These are phyloP conservation scores for Atkinsonella texensis DNA, from an alignment of 2,329 filamentous ascomycete species.

Conservation along the genomic window DNA sequence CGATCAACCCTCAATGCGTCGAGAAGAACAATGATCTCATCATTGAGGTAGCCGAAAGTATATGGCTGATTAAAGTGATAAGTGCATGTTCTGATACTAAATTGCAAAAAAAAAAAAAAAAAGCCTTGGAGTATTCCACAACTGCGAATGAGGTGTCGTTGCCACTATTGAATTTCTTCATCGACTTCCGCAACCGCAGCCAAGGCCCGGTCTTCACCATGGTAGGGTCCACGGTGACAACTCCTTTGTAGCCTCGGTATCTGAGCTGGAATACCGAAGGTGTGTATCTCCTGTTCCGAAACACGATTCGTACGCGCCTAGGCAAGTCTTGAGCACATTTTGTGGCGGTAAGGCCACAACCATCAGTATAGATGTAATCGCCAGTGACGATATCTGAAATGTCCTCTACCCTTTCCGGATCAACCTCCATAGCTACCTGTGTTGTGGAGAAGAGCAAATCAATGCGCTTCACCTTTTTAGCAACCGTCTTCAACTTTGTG, in stretches of 20 bases:
- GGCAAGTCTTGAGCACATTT: not conserved
- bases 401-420: not conserved
- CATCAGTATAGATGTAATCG: not conserved
- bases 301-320: not conserved
- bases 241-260: not conserved
- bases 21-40: not conserved
- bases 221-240: not conserved
- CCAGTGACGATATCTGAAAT: not conserved
- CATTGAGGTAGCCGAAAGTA: not conserved
- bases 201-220: not conserved
- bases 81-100: not conserved
- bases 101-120: too few species aligned
- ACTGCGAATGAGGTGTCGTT: not conserved
- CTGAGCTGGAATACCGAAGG: not conserved
- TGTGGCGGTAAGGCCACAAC: not conserved
- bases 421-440: not conserved
- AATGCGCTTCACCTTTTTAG: not conserved
- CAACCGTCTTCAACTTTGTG: not conserved
- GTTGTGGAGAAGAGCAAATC: not conserved
- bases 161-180: not conserved
- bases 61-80: not conserved
- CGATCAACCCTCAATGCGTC: not conserved
- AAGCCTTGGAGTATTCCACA: not conserved
- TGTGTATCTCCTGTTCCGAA: not conserved
- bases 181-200: not conserved